Evolutionary conservation across 164 flowering plant species (phyloP).

Genomic region (Houttuynia cordata): DNA sequence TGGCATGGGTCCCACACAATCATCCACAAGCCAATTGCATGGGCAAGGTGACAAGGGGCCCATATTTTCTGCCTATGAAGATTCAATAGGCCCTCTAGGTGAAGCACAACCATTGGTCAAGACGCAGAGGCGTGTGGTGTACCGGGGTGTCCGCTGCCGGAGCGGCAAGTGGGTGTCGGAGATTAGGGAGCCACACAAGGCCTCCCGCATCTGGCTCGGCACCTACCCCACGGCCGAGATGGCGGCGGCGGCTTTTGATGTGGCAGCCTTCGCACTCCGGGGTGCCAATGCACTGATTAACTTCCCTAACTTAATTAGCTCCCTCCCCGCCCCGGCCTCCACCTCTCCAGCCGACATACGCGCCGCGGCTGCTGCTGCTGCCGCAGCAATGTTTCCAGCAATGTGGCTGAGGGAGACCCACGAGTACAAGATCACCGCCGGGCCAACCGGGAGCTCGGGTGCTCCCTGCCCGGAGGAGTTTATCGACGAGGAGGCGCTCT

Average conservation of each 20-base stretch:
- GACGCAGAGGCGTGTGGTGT: background rate
- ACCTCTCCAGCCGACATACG: conserved; percentile 40
- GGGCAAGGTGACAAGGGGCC: background rate
- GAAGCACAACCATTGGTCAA: background rate
- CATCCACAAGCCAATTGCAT: background rate
- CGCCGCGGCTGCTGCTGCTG: conserved; percentile 24
- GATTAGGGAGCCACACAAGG: conserved; percentile 61
- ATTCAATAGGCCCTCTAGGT: background rate
- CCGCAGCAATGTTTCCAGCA: conserved; percentile 24
- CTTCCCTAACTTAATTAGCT: conserved; percentile 29
- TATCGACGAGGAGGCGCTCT: conserved; percentile 37
- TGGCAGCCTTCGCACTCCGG: conserved; percentile 55
- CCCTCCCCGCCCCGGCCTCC: conserved; percentile 37
- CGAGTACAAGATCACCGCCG: background rate
- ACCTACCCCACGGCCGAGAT: conserved; percentile 61
- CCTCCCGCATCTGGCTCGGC: conserved; percentile 67
- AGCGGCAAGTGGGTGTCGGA: conserved; percentile 81
- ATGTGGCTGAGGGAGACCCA: background rate
- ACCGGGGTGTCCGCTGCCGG: conserved; percentile 12
- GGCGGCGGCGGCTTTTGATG: conserved; percentile 82
- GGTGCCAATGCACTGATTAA: conserved; percentile 43
- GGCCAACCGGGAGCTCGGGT: background rate
- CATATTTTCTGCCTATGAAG: background rate
- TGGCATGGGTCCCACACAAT: no score
- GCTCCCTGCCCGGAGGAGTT: conserved; percentile 11